Evolutionary conservation across 352 stramenopile species (phyloP), one percentile per base, ranked within the genome.

Genomic region (Pythium aquatile): DNA sequence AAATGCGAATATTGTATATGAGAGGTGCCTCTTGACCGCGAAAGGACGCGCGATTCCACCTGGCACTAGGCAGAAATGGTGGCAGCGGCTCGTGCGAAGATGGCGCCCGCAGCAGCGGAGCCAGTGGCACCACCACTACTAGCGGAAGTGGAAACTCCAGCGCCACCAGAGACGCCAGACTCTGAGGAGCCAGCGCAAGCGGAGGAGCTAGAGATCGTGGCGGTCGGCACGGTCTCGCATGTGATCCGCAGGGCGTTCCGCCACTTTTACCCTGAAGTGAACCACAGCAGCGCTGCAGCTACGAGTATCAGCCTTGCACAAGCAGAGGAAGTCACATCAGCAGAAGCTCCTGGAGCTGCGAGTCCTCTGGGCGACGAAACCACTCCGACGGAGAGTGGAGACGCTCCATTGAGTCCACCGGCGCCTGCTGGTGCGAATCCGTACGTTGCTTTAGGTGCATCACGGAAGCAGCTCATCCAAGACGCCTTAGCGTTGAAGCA

Each of bases 181-280:
- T 33, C 26, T 3, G 53, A 46, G 35, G 40, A 46, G 28, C 53
- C 59, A n/a, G 11, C 17, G 28, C 40, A 39, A 5, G 42, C 69
- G 42, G 62, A 83, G 30, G 79, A 87, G 42, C 63, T 78, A 10
- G 81, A 91, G 53, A 75, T 88, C 54, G 83, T 91, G 10, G 83
- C 83, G 0, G 81, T 94, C 14, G 85, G 85, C 29, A 85, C 85
- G 5, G 74, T 91, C 47, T 78, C 81, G 0, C 84, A 94, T 55
- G 85, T 94, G 33, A 72, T 94, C 24, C 78, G 78, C 11, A 83
- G 85, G 14, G 81, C 83, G n/a, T 93, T 93, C 63, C 78, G 70
- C 39, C 28, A 74, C 1, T 90, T 91, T 46, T 93, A 87, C 55
- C 26, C 30, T 16, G 48, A 59, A 4, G 20, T 16, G 14, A n/a